phyloP scores from a whole-genome alignment of 2,329 filamentous ascomycete genomes.

The Xylariales sp. region DNA sequence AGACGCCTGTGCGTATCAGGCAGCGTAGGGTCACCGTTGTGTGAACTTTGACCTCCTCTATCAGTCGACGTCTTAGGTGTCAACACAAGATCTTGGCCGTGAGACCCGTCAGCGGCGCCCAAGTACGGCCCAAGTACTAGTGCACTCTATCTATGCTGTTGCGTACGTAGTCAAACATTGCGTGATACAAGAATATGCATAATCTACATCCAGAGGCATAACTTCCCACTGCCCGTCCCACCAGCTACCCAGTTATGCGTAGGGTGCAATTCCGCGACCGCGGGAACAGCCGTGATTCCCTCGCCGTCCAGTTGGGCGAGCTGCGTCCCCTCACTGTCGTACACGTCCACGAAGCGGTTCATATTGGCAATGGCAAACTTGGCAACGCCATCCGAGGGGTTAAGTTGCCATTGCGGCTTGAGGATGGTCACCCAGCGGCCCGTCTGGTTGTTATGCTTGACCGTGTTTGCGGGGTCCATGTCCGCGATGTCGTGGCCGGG shows the following conservation, averaged over 20 bases:
- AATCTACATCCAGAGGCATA: slow-evolving; percentile 80
- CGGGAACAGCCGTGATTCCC: slow-evolving; percentile 89
- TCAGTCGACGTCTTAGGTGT: too few species aligned
- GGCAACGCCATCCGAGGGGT: slow-evolving; percentile 72
- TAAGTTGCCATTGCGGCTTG: slow-evolving; percentile 83
- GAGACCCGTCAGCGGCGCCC: too few species aligned
- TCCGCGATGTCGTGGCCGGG: slow-evolving; percentile 52
- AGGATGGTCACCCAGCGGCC: slow-evolving; percentile 84
- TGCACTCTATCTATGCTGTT: too few species aligned
- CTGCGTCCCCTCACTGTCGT: slow-evolving; percentile 75
- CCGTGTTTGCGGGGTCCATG: slow-evolving; percentile 64
- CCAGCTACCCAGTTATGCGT: slow-evolving; percentile 87
- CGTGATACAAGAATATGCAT: too few species aligned
- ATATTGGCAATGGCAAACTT: slow-evolving; percentile 94
- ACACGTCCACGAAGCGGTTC: slow-evolving; percentile 95
- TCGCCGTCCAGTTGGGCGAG: slow-evolving; percentile 84
- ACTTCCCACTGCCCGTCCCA: slow-evolving; percentile 85
- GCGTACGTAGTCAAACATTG: too few species aligned
- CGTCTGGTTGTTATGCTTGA: slow-evolving; percentile 92
- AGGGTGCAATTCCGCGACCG: slow-evolving; percentile 86
- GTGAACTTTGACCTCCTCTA: too few species aligned
- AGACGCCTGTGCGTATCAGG: neutral
- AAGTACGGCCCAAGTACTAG: too few species aligned
- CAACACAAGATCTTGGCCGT: too few species aligned
- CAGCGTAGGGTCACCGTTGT: too few species aligned